Conservation (phyloP, 345 rosid genomes). For the Pugionium cornutum region DNA sequence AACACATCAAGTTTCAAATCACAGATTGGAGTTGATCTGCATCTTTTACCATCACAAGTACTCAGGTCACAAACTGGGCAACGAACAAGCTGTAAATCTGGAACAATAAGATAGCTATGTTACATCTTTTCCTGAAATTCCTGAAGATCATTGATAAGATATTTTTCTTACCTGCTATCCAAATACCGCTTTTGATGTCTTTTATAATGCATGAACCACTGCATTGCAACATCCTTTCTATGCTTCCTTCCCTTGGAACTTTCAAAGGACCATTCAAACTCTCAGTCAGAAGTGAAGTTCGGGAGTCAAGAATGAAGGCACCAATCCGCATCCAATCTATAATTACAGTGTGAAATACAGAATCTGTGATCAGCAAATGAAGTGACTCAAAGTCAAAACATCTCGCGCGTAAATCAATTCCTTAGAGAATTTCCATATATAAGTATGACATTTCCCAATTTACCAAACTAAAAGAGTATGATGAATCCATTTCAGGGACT, state of each 20-base stretch:
- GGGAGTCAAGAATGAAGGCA: constrained; percentile 75
- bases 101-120: constrained; percentile 31
- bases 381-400: too few relatives aligned
- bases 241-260: constrained; percentile 46
- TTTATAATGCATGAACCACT: constrained; percentile 53
- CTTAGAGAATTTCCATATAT: too few relatives aligned
- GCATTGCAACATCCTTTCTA: constrained; percentile 49
- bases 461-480: too few relatives aligned
- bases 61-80: constrained; percentile 93
- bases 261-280: constrained; percentile 48
- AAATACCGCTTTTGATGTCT: constrained; percentile 79
- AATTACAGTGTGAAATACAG: constrained; percentile 31
- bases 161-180: constrained; percentile 78
- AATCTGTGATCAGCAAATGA: not conserved
- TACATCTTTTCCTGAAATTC: not conserved
- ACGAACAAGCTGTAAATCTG: constrained; percentile 96
- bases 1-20: not conserved
- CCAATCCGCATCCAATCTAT: constrained; percentile 97
- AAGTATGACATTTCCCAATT: not conserved
- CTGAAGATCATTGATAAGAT: constrained; percentile 6
- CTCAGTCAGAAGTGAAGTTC: constrained; percentile 61
- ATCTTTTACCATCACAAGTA: constrained; percentile 69
- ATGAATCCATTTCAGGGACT: constrained; percentile 28
- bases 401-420: too few relatives aligned
- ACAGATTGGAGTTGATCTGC: not conserved